Evolutionary conservation across 225 moss, liverwort and hornwort genomes (phyloP), one percentile per base, ranked within the genome.

Genomic region (Climacium dendroides): DNA sequence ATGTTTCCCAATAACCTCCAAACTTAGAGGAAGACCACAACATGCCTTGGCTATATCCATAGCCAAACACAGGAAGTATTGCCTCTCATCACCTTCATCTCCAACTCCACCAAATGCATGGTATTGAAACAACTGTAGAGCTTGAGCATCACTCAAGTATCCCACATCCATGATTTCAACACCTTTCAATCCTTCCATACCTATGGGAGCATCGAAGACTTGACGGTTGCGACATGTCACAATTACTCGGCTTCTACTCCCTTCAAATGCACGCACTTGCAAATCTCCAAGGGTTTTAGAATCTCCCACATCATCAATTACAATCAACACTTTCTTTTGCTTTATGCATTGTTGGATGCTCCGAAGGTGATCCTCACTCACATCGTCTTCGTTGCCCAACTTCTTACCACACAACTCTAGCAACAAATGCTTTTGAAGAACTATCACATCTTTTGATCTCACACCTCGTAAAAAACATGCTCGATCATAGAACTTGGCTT

Each of bases 291-390:
- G n/a, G 0, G 12, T 66, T n/a, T n/a, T 4, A 22, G 22, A 66
- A 22, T 66, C n/a, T n/a, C n/a, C 66, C 11, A 65, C 65, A 65
- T 65, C 65, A 65, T 65, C 65, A 19, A 65, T 35, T n/a, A 65
- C 20, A 35, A 66, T 1, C n/a, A 66, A 66, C 22, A 66, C 66
- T 37, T 22, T 67, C 13, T 4, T 67, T 12, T 19, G 1, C 22
- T 12, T 37, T 67, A 67, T 67, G 1, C 12, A 37, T 37, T 22
- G 12, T 1, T 12, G 0, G 1, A 67, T 37, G 13, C 37, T n/a
- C 0, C 1, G 0, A 22, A 67, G 22, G 22, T 37, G 12, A 1
- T 2, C 13, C 0, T 0, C 0, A 22, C 35, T 37, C 22, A 67
- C 12, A 22, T 0, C 22, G 7, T 3, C n/a, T n/a, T n/a, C n/a